phyloP scores from a whole-genome alignment of 306 rosid genomes.

The Quercus berberidifolia region DNA sequence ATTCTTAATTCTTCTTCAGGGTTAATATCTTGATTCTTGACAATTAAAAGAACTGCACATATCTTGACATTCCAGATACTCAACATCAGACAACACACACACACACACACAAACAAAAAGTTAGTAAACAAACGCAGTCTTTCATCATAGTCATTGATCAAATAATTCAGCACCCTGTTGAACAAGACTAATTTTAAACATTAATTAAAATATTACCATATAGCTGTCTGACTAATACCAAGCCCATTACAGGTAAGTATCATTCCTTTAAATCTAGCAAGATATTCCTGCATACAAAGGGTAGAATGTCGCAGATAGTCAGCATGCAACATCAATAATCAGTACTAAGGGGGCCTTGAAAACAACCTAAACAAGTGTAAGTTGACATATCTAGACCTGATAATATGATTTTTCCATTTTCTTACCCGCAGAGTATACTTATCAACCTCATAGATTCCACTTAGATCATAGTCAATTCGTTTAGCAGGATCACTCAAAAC shows the following conservation, averaged over 20 bases:
- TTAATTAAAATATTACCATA: slow-evolving; percentile 39
- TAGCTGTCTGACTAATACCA: slow-evolving; percentile 49
- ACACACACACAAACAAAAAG: not conserved
- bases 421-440: slow-evolving; percentile 70
- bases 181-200: not conserved
- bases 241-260: slow-evolving; percentile 87
- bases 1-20: not conserved
- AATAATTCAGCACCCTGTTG: not conserved
- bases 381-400: not conserved
- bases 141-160: not conserved
- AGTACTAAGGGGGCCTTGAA: not conserved
- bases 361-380: slow-evolving; percentile 10
- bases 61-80: not conserved
- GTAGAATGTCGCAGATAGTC: not conserved
- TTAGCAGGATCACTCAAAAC: slow-evolving; percentile 67
- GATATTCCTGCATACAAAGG: slow-evolving; percentile 58
- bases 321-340: slow-evolving; percentile 6
- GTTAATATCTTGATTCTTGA: not conserved
- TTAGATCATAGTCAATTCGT: slow-evolving; percentile 63
- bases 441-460: slow-evolving; percentile 62
- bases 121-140: not conserved
- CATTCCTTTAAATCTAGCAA: slow-evolving; percentile 75
- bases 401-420: not conserved
- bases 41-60: not conserved
- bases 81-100: not conserved